A percentile compares a stretch with the other conserved stretches of the same genome.
Evolutionary conservation across 768 basidiomycete genomes (phyloP).

Genomic region (Termitomyces sp.): DNA sequence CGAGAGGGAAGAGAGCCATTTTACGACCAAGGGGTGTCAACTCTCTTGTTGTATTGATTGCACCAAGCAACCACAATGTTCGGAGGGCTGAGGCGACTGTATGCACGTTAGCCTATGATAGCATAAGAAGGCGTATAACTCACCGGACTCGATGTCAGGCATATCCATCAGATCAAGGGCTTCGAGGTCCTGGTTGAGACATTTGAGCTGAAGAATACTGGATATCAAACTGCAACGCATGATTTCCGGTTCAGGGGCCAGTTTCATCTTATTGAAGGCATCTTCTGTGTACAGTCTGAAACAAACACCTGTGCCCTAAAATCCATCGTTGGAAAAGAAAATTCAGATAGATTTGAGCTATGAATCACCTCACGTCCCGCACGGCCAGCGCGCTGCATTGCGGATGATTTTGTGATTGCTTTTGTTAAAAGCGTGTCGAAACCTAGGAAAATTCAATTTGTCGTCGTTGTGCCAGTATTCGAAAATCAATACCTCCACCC

Average conservation of each 20-base stretch:
- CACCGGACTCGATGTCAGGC: conserved; percentile 72
- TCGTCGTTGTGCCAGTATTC: neutral
- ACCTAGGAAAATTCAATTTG: conserved; percentile 36
- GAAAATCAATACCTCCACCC: conserved; percentile 50
- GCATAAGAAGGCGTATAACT: conserved; percentile 22
- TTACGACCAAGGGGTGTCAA: conserved; percentile 72
- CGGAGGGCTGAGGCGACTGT: conserved; percentile 60
- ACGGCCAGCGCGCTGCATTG: conserved; percentile 91
- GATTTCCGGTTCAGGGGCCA: conserved; percentile 83
- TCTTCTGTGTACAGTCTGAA: conserved; percentile 91
- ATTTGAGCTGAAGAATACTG: conserved; percentile 81
- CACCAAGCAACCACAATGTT: conserved; percentile 74
- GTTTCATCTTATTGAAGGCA: conserved; percentile 59
- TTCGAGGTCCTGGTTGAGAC: conserved; percentile 75
- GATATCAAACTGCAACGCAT: conserved; percentile 80
- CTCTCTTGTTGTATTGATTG: conserved; percentile 57
- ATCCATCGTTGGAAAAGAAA: neutral
- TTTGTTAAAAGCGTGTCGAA: conserved; percentile 83
- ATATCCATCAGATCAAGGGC: conserved; percentile 85
- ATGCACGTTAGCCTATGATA: neutral
- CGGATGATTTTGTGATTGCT: conserved; percentile 85
- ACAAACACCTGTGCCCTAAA: conserved; percentile 75
- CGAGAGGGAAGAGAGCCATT: conserved; percentile 93
- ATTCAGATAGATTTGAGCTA: neutral
- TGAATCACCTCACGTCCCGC: conserved; percentile 82